Evolutionary conservation across 2,329 filamentous ascomycete genomes (phyloP), one percentile per base, ranked within the genome.

Genomic region (Chrysoporthe cubensis): DNA sequence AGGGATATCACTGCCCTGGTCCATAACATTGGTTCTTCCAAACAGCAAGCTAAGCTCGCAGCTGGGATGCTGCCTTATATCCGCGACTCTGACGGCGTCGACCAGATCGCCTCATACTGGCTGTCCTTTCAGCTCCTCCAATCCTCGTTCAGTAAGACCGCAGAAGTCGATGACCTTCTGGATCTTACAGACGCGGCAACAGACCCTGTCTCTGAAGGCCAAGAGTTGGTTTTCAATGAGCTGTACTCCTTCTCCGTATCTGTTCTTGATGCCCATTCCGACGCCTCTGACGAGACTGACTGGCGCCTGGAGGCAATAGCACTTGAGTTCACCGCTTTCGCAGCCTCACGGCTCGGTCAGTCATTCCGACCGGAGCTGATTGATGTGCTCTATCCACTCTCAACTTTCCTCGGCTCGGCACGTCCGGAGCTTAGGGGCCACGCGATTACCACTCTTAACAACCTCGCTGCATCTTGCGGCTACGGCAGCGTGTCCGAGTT

Each of bases 301-400:
- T 94, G 91, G 91, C 87, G 90, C 43, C 78, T 93, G 26, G 87
- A 91, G 76, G 91, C 93, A 1, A 84, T 97, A 44, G 91, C 94
- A 0, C 80, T 99, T 1, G 95, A 98, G 76, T 87, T 91, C 1
- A 83, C 94, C 7, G 90, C 94, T 0, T 87, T 95, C 66, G 90
- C 93, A 70, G 92, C 95, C 2, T 83, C 86, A 37, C 87, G 87
- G 21, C 82, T 91, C 48, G 85, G 88, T 26, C 76, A 84, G 63
- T 86, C 87, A 0, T 99, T 97, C 77, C 88, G 91, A 3, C 87
- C 89, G 2, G 95, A 98, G 75, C 85, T 99, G 11, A 93, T 97
- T 62, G 96, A 99, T 73, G 89, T 94, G 0, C 81, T 99, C 14
- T 99, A 97, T 76, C 94, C 96, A 0, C 85, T 97, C n/a, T 87